Evolutionary conservation across 495 filamentous ascomycete genomes (phyloP).

Genomic region (Podospora appendiculata): DNA sequence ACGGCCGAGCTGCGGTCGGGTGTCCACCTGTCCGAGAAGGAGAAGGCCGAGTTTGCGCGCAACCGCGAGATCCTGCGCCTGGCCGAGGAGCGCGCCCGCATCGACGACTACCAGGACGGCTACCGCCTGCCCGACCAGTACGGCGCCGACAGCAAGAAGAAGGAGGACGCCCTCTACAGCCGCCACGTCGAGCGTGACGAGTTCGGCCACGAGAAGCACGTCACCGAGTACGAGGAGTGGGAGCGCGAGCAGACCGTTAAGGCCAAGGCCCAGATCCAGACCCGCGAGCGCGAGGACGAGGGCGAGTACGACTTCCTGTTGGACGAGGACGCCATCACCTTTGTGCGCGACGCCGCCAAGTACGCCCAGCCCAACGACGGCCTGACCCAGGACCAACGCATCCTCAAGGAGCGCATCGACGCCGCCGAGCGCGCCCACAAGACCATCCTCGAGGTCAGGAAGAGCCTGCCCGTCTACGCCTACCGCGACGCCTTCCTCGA

Average conservation of each 20-base stretch:
- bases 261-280: constrained; percentile 78
- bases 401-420: constrained; percentile 70
- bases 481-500: constrained; percentile 68
- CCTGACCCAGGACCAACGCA: constrained; percentile 69
- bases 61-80: constrained; percentile 82
- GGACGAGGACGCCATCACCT: constrained; percentile 83
- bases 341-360: constrained; percentile 69
- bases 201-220: constrained; percentile 76
- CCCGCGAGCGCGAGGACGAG: constrained; percentile 65
- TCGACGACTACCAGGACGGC: constrained; percentile 89
- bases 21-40: constrained; percentile 61
- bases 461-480: constrained; percentile 82
- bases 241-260: constrained; percentile 85
- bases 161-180: constrained; percentile 83
- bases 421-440: constrained; percentile 78
- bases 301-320: constrained; percentile 93
- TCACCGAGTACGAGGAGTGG: constrained; percentile 96
- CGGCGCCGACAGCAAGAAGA: constrained; percentile 82
- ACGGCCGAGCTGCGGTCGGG: constrained; percentile 73
- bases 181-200: constrained; percentile 88
- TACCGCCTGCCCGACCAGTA: constrained; percentile 94
- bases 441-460: constrained; percentile 85
- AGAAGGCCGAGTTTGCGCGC: constrained; percentile 85
- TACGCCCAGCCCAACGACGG: constrained; percentile 41
- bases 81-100: constrained; percentile 78